Evolutionary conservation across 169 alveolate species (phyloP).

Genomic region (Theileria orientalis): DNA sequence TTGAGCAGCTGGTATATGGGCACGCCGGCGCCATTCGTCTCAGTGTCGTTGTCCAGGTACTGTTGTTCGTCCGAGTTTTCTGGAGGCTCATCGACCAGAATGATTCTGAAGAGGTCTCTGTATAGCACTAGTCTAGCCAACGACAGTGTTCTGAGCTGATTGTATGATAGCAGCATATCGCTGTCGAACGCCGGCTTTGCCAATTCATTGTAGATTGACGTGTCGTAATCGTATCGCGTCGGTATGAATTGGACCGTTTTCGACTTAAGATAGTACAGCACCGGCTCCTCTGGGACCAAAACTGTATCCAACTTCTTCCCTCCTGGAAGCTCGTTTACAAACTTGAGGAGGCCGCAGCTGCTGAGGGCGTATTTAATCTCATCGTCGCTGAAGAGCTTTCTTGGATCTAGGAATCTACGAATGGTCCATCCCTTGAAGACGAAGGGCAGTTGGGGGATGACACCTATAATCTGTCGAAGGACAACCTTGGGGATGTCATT

Average conservation of each 20-base stretch:
- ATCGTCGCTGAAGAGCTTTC: constrained; percentile 37
- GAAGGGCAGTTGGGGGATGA: constrained; percentile 39
- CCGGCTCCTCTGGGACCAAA: not conserved
- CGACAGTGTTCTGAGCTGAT: constrained; percentile 69
- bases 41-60: not conserved
- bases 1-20: constrained; percentile 42
- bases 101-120: constrained; percentile 65
- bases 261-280: not conserved
- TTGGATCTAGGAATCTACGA: constrained; percentile 51
- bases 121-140: constrained; percentile 71
- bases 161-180: constrained; percentile 6
- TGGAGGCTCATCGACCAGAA: constrained; percentile 82
- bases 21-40: not conserved
- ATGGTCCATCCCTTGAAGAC: constrained; percentile 54
- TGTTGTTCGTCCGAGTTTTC: constrained; percentile 3
- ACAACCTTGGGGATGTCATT: constrained; percentile 41
- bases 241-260: too few relatives aligned
- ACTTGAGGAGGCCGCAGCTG: constrained; percentile 43
- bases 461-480: constrained; percentile 13
- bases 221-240: too few relatives aligned
- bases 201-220: not conserved
- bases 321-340: not conserved
- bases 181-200: not conserved
- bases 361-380: constrained; percentile 38
- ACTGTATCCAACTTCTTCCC: not conserved